Evolutionary conservation across 169 alveolate species (phyloP).

Genomic region (Plasmodium adleri): DNA sequence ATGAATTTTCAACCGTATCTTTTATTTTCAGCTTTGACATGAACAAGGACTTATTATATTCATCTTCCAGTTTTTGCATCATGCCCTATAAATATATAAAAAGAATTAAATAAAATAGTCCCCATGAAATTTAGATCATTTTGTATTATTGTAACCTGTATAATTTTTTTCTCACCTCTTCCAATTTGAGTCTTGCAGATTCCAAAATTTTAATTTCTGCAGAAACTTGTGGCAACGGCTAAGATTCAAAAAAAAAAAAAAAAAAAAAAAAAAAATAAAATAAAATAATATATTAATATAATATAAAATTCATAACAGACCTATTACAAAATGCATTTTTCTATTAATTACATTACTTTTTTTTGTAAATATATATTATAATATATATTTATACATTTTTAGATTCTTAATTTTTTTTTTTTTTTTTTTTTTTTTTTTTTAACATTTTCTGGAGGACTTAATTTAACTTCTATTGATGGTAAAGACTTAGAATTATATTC

Average conservation of each 20-base stretch:
- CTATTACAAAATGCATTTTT: background rate
- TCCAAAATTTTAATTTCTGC: conserved; percentile 80
- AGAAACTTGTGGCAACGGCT: conserved; percentile 88
- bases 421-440: conserved; percentile 20
- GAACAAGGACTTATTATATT: conserved; percentile 61
- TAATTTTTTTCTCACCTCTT: conserved; percentile 76
- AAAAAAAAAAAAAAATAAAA: background rate
- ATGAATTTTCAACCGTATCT: conserved; percentile 46
- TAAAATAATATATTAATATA: background rate
- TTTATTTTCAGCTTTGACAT: conserved; percentile 50
- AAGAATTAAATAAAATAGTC: background rate
- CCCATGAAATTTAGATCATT: too few relatives aligned
- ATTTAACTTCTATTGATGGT: conserved; percentile 87
- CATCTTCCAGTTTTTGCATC: conserved; percentile 75
- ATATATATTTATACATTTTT: background rate
- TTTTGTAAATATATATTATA: background rate
- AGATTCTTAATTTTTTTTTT: background rate
- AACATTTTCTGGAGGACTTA: conserved; percentile 86
- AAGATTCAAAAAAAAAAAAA: background rate
- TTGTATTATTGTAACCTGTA: background rate
- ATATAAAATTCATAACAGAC: background rate
- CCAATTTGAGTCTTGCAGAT: conserved; percentile 81
- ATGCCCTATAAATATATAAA: conserved; percentile 41
- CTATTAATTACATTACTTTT: background rate
- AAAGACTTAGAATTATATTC: conserved; percentile 79